Evolutionary conservation across 2,329 filamentous ascomycete species (phyloP).

Genomic region (Plectosphaerella cucumerina): DNA sequence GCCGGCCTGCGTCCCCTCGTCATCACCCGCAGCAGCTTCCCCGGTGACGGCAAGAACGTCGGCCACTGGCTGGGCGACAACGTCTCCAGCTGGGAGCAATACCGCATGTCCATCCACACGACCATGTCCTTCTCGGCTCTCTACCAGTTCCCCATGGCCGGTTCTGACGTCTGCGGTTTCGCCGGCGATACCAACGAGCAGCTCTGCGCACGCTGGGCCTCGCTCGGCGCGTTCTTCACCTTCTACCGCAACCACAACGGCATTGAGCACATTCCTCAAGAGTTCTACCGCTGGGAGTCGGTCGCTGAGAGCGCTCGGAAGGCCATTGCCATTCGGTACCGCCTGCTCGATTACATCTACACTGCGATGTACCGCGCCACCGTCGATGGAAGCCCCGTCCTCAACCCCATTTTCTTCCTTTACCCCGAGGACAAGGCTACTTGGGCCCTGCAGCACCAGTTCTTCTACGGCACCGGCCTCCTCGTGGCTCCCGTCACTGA

Average conservation of each 20-base stretch:
- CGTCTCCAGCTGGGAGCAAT: conserved; percentile 49
- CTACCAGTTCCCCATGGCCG: conserved; percentile 66
- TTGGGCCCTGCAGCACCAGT: conserved; percentile 43
- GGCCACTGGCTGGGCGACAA: conserved; percentile 60
- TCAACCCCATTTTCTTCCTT: conserved; percentile 68
- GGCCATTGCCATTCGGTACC: conserved; percentile 69
- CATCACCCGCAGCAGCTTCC: conserved; percentile 73
- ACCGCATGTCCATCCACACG: conserved; percentile 19
- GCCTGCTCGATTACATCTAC: conserved; percentile 78
- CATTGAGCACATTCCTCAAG: conserved; percentile 42
- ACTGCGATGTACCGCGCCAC: conserved; percentile 62
- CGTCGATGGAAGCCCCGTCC: conserved; percentile 56
- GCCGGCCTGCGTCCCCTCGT: conserved; percentile 63
- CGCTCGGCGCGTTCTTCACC: conserved; percentile 64
- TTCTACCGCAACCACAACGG: conserved; percentile 70
- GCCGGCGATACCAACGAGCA: conserved; percentile 57
- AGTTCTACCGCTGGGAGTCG: conserved; percentile 65
- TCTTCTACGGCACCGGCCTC: conserved; percentile 44
- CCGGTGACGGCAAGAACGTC: conserved; percentile 64
- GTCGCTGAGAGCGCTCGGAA: conserved; percentile 62
- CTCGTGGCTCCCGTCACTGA: conserved; percentile 45
- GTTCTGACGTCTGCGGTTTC: conserved; percentile 73
- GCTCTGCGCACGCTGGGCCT: conserved; percentile 66
- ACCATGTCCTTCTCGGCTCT: conserved; percentile 36
- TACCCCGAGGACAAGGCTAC: conserved; percentile 53